These are phyloP conservation scores for Chrysoporthe austroafricana DNA, from an alignment of 2,329 filamentous ascomycete genomes.

Conservation along the genomic window DNA sequence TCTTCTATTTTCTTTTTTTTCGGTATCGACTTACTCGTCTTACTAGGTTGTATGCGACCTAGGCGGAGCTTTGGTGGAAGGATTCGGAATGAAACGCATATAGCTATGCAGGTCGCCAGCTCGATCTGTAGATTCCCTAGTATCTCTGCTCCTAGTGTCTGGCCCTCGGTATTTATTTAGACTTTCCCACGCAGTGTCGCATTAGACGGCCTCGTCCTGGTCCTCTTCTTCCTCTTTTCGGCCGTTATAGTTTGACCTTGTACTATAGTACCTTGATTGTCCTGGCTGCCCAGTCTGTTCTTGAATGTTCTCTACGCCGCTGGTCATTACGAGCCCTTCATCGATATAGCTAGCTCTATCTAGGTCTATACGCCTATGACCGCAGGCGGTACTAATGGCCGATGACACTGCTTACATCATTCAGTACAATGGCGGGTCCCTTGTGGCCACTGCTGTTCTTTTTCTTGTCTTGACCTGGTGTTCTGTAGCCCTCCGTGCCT, in stretches of 20 bases:
- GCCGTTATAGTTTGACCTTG: neutral
- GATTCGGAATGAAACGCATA: neutral
- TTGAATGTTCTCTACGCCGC: neutral
- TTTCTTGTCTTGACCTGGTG: conserved; percentile 48
- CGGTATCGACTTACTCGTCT: neutral
- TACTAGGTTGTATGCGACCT: too few species aligned
- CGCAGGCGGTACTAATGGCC: conserved; percentile 36
- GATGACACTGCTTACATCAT: conserved; percentile 37
- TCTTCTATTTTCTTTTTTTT: too few species aligned
- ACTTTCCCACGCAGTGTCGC: neutral
- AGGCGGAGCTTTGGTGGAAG: neutral
- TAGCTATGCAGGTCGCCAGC: neutral
- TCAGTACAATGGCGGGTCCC: conserved; percentile 44
- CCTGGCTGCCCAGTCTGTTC: neutral
- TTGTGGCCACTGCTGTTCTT: conserved; percentile 42
- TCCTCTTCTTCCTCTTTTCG: conserved; percentile 7
- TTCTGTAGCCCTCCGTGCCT: conserved; percentile 48
- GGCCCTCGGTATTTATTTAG: conserved; percentile 5
- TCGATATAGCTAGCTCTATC: neutral
- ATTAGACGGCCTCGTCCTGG: neutral
- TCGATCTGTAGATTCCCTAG: neutral
- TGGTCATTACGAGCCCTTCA: neutral
- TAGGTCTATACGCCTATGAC: conserved; percentile 13
- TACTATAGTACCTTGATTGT: neutral
- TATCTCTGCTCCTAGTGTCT: neutral